These are phyloP conservation scores for Smittium mucronatum DNA, from an alignment of 371 early-diverging fungal species.

Conservation along the genomic window DNA sequence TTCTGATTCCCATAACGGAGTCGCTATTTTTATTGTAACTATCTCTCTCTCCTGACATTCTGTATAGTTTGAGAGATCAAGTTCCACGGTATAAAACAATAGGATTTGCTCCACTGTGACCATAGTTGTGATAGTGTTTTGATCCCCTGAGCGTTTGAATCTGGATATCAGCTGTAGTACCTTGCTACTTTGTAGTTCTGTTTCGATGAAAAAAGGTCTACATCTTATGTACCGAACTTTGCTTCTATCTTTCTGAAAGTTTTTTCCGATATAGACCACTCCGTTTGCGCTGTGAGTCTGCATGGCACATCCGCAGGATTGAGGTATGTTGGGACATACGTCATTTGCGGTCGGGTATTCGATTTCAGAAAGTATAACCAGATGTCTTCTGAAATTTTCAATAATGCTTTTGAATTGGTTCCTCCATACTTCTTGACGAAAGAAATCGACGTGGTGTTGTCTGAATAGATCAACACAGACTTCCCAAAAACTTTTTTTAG, in stretches of 20 bases:
- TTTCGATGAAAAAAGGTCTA: slow-evolving; percentile 31
- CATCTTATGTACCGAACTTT: neutral
- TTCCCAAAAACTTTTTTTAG: no score
- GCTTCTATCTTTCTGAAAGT: neutral
- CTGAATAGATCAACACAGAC: no score
- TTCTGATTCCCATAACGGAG: slow-evolving; percentile 3
- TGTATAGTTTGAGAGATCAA: slow-evolving; percentile 20
- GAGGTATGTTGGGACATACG: neutral
- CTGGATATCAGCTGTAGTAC: slow-evolving; percentile 19
- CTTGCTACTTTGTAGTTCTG: slow-evolving; percentile 9
- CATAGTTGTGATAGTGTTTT: slow-evolving; percentile 29
- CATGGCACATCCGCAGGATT: slow-evolving; percentile 10
- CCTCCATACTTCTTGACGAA: no score
- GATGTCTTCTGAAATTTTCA: no score
- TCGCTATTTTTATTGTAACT: slow-evolving; percentile 1
- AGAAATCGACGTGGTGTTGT: no score
- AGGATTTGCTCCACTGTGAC: slow-evolving; percentile 14
- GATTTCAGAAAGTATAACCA: no score
- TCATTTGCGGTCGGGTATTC: no score
- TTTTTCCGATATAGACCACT: slow-evolving; percentile 6
- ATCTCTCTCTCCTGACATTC: slow-evolving; percentile 15
- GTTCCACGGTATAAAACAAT: slow-evolving; percentile 20
- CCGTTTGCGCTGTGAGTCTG: slow-evolving; percentile 5
- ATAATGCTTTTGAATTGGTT: no score
- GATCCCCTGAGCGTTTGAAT: slow-evolving; percentile 18